These are phyloP conservation scores for Penicillium robsamsonii DNA, from an alignment of 495 filamentous ascomycete genomes.

Conservation along the genomic window DNA sequence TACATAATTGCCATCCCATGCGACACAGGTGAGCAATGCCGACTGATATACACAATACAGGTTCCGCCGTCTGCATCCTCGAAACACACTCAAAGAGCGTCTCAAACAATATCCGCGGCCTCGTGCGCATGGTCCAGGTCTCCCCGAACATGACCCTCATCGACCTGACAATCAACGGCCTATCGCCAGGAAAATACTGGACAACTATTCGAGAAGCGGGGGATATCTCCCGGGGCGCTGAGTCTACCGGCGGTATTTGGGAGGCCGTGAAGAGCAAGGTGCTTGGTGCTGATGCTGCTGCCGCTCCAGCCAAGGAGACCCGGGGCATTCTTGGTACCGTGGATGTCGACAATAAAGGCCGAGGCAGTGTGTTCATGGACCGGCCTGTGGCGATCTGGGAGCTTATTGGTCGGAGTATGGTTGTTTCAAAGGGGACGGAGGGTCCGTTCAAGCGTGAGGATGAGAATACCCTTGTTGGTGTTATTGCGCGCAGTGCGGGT, in stretches of 20 bases:
- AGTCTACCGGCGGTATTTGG: conserved; percentile 83
- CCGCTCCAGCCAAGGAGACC: conserved; percentile 33
- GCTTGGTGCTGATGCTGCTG: conserved; percentile 37
- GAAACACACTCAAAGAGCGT: conserved; percentile 72
- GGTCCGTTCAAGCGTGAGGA: conserved; percentile 63
- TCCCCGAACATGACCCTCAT: conserved; percentile 71
- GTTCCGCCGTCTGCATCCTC: conserved; percentile 92
- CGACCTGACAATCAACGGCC: conserved; percentile 82
- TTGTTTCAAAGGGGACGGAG: conserved; percentile 59
- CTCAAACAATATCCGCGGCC: conserved; percentile 65
- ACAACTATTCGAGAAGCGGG: conserved; percentile 84
- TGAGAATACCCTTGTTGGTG: conserved; percentile 79
- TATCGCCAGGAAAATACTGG: conserved; percentile 76
- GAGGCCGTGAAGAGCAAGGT: conserved; percentile 52
- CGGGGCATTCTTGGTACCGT: conserved; percentile 74
- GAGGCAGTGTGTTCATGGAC: conserved; percentile 75
- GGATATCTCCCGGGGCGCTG: conserved; percentile 80
- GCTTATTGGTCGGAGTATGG: conserved; percentile 86
- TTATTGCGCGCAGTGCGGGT: conserved; percentile 90
- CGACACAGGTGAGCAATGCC: conserved; percentile 7
- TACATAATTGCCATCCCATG: not conserved
- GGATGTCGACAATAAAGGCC: conserved; percentile 59
- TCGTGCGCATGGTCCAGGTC: conserved; percentile 81
- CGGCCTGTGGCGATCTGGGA: conserved; percentile 87
- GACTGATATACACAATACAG: conserved; percentile 37